Evolutionary conservation across 2,329 filamentous ascomycete genomes (phyloP).

Genomic region (Magnaporthales sp.): DNA sequence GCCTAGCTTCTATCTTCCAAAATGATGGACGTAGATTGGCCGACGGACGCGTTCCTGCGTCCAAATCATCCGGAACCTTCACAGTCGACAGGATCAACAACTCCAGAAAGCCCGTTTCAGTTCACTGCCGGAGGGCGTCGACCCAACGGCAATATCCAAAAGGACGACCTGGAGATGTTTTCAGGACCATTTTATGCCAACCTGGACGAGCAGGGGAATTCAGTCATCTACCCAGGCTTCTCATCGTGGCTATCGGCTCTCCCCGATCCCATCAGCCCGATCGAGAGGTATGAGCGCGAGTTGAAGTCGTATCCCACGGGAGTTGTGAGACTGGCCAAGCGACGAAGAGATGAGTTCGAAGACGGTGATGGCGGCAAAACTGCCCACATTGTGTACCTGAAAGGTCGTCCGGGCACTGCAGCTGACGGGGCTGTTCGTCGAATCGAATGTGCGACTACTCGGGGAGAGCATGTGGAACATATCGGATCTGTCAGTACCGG

Average conservation of each 20-base stretch:
- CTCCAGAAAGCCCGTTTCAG: background rate
- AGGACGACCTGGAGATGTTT: background rate
- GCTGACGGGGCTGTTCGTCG: background rate
- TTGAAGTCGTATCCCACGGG: conserved; percentile 4
- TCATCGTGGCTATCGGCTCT: background rate
- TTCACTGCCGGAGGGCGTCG: background rate
- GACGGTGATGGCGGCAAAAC: background rate
- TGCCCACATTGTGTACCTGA: background rate
- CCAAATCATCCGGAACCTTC: background rate
- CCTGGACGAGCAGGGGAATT: background rate
- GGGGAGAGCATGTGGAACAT: background rate
- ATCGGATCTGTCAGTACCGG: background rate
- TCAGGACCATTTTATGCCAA: background rate
- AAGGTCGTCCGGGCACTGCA: background rate
- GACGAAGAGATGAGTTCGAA: background rate
- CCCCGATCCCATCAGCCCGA: conserved; percentile 2
- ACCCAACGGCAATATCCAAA: background rate
- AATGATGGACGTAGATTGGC: background rate
- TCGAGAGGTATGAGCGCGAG: background rate
- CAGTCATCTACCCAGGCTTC: background rate
- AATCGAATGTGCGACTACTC: background rate
- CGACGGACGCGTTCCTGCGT: background rate
- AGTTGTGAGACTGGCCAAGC: background rate
- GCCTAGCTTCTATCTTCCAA: background rate
- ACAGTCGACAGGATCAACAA: background rate